Evolutionary conservation across 768 basidiomycete species (phyloP).

Genomic region (Amanita polypyramis): DNA sequence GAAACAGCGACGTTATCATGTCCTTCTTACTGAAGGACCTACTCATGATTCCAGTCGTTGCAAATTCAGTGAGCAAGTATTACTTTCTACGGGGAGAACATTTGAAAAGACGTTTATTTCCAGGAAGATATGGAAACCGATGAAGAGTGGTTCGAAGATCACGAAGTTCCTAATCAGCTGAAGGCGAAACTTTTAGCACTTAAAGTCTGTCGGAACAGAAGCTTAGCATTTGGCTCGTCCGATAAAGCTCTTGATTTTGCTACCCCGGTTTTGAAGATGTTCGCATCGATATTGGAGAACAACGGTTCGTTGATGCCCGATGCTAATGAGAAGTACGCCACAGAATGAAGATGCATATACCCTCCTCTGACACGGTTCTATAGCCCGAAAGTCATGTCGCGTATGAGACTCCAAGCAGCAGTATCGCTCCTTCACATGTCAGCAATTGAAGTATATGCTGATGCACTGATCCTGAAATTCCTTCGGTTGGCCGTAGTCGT

Average conservation of each 20-base stretch:
- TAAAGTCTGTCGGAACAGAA: conserved; percentile 76
- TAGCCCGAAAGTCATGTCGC: conserved; percentile 56
- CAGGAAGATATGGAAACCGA: conserved; percentile 52
- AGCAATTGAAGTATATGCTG: conserved; percentile 44
- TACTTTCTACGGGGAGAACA: not conserved
- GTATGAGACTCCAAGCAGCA: conserved; percentile 78
- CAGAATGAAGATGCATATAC: not conserved
- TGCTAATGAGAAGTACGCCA: conserved; percentile 35
- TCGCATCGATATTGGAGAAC: conserved; percentile 58
- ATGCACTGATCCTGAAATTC: conserved; percentile 50
- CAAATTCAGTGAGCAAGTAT: conserved; percentile 30
- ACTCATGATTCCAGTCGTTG: conserved; percentile 45
- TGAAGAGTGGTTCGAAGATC: conserved; percentile 73
- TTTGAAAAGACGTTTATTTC: not conserved
- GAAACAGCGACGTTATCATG: conserved; percentile 66
- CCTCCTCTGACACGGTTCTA: not conserved
- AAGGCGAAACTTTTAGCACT: conserved; percentile 65
- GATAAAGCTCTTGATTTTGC: conserved; percentile 57
- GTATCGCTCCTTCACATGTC: conserved; percentile 72
- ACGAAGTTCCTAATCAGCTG: conserved; percentile 44
- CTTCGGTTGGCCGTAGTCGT: conserved; percentile 58
- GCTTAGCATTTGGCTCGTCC: conserved; percentile 52
- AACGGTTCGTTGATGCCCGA: conserved; percentile 49
- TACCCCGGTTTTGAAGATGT: conserved; percentile 66
- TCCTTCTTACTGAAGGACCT: conserved; percentile 60